Percentiles rank a stretch among this genome's conserved stretches.
These are phyloP conservation scores for Akebia trifoliata DNA, from an alignment of 164 flowering plant genomes.

Conservation along the genomic window DNA sequence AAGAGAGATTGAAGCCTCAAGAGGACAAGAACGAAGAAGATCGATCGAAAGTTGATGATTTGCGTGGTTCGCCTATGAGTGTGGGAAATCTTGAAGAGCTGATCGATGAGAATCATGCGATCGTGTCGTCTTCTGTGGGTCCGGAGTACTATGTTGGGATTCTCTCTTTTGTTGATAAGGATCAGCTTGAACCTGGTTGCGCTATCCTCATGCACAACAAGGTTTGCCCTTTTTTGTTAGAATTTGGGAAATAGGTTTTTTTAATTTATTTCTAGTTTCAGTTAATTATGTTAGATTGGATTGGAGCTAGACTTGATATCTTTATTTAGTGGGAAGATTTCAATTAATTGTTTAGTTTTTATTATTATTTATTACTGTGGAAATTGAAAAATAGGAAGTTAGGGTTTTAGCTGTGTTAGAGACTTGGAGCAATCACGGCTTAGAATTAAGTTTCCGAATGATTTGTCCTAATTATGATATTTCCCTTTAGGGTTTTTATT, in stretches of 20 bases:
- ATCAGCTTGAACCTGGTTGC: conserved; percentile 41
- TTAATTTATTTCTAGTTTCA: too few species aligned
- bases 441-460: too few species aligned
- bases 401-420: too few species aligned
- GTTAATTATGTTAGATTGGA: too few species aligned
- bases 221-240: conserved; percentile 10
- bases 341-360: too few species aligned
- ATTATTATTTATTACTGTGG: too few species aligned
- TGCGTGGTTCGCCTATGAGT: conserved; percentile 36
- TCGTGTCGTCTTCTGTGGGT: conserved; percentile 36
- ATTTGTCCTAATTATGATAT: too few species aligned
- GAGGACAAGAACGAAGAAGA: conserved; percentile 42
- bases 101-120: conserved; percentile 43
- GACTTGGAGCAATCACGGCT: too few species aligned
- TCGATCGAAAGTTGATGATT: conserved; percentile 34
- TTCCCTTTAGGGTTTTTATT: too few species aligned
- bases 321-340: too few species aligned
- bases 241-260: conserved; percentile 6
- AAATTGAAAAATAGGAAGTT: too few species aligned
- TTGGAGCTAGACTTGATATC: too few species aligned
- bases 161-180: conserved; percentile 37
- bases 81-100: conserved; percentile 35
- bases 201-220: conserved; percentile 39
- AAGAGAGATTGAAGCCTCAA: conserved; percentile 38
- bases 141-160: conserved; percentile 38